Conservation (phyloP, 208 protist species). For the Leishmania gerbilli region DNA sequence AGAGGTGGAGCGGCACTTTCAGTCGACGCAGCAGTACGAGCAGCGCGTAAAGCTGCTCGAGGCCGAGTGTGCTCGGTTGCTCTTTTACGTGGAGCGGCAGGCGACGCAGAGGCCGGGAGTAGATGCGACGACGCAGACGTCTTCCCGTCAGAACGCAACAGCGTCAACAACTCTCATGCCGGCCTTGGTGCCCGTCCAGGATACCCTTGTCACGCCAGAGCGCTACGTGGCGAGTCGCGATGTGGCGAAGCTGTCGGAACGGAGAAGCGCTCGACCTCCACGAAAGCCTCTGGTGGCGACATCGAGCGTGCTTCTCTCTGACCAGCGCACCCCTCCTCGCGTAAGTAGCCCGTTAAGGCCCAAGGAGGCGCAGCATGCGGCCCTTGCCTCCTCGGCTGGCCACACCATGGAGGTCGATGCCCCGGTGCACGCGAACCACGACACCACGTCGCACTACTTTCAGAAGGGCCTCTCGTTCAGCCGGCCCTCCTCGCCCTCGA, state of each 20-base stretch:
- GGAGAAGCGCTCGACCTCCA: background rate
- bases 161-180: background rate
- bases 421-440: background rate
- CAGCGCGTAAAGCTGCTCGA: conserved; percentile 43
- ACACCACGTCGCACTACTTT: background rate
- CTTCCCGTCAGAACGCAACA: background rate
- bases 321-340: background rate
- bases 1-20: conserved; percentile 61
- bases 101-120: background rate
- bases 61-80: conserved; percentile 41
- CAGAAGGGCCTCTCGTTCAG: background rate
- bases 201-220: conserved; percentile 20
- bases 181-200: conserved; percentile 1
- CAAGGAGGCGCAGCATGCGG: background rate
- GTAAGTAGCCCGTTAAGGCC: background rate
- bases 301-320: background rate
- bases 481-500: background rate
- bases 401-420: background rate
- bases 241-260: background rate
- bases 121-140: conserved; percentile 3
- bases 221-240: conserved; percentile 7
- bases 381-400: background rate
- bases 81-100: conserved; percentile 22
- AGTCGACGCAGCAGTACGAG: conserved; percentile 66
- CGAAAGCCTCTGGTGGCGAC: background rate